Evolutionary conservation across 192 early-diverging fungal species (phyloP).

Genomic region (Powellomyces hirtus): DNA sequence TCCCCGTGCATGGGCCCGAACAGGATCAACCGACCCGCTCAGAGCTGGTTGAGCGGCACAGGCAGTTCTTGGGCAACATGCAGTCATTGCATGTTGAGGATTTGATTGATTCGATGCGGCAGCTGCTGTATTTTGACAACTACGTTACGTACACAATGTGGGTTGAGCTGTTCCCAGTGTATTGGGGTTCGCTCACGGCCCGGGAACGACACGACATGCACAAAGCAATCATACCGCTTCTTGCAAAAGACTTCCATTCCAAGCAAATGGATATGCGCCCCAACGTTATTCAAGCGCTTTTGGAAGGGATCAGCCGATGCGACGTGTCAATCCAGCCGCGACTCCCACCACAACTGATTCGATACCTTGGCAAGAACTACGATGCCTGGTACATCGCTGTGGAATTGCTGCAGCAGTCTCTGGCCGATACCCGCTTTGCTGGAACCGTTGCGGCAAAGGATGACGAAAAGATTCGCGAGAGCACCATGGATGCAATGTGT

Average conservation of each 20-base stretch:
- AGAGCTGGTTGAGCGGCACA: slow-evolving; percentile 48
- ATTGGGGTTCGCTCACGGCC: slow-evolving; percentile 70
- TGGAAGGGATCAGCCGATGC: slow-evolving; percentile 82
- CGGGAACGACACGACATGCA: slow-evolving; percentile 84
- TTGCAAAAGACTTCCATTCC: slow-evolving; percentile 89
- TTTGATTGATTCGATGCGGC: slow-evolving; percentile 38
- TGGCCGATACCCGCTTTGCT: slow-evolving; percentile 41
- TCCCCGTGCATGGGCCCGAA: not conserved
- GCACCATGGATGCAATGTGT: slow-evolving; percentile 84
- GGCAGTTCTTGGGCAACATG: slow-evolving; percentile 61
- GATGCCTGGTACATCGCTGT: slow-evolving; percentile 90
- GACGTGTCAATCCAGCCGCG: slow-evolving; percentile 57
- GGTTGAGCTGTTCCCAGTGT: slow-evolving; percentile 79
- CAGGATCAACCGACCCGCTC: slow-evolving; percentile 5
- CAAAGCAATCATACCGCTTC: slow-evolving; percentile 76
- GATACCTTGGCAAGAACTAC: slow-evolving; percentile 87
- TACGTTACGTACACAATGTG: slow-evolving; percentile 74
- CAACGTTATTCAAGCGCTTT: slow-evolving; percentile 92
- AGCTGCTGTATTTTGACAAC: slow-evolving; percentile 43
- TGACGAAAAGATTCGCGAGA: slow-evolving; percentile 84
- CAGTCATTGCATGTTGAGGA: slow-evolving; percentile 40
- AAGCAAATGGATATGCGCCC: slow-evolving; percentile 76
- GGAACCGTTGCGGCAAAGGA: slow-evolving; percentile 61
- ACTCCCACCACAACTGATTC: slow-evolving; percentile 91
- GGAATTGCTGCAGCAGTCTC: slow-evolving; percentile 76